A percentile compares a stretch with the other conserved stretches of the same genome.
Conservation (phyloP, 345 rosid genomes). For the Rhodamnia argentea region DNA sequence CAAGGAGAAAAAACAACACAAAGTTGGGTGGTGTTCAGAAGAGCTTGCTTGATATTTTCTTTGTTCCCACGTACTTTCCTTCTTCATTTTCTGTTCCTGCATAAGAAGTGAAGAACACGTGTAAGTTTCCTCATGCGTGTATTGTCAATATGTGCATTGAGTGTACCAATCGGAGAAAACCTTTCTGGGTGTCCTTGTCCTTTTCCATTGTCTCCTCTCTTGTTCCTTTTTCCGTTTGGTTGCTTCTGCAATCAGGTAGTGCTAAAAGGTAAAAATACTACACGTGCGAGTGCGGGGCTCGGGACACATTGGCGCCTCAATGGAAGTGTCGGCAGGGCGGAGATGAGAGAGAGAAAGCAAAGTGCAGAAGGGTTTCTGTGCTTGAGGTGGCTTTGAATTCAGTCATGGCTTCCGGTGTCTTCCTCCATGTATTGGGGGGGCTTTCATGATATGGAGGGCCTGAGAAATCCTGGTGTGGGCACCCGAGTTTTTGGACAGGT, state of each 20-base stretch:
- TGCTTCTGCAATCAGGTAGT: neutral
- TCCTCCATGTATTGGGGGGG: neutral
- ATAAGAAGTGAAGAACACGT: neutral
- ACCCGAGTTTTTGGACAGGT: neutral
- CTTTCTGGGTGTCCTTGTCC: neutral
- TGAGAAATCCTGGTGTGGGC: neutral
- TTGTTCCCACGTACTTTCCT: neutral
- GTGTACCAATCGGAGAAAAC: neutral
- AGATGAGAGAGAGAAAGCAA: neutral
- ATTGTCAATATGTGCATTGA: neutral
- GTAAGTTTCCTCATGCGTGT: neutral
- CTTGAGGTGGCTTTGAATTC: neutral
- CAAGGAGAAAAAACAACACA: slow-evolving; percentile 18
- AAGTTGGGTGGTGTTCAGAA: slow-evolving; percentile 9
- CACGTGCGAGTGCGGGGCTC: neutral
- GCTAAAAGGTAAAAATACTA: neutral
- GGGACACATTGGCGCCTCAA: neutral
- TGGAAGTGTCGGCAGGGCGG: neutral
- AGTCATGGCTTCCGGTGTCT: neutral
- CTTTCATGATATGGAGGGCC: neutral
- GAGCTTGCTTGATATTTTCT: neutral
- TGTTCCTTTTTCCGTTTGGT: neutral
- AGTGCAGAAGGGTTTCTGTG: neutral
- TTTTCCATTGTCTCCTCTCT: neutral
- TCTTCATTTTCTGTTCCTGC: neutral